Conservation (phyloP, 2,329 filamentous ascomycete genomes). For the Cyphellophora attinorum region DNA sequence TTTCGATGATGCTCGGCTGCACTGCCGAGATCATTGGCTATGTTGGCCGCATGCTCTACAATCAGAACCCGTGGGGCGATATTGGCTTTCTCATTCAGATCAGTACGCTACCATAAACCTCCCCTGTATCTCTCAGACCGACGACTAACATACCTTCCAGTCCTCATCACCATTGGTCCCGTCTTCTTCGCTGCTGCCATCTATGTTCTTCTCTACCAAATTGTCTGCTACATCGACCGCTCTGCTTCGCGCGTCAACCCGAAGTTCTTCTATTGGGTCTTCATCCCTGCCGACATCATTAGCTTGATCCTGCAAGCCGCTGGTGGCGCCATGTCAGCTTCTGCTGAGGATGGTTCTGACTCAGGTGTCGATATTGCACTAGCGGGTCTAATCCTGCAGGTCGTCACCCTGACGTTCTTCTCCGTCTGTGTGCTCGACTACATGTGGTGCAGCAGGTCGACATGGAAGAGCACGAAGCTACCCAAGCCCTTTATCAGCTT, state of each 20-base stretch:
- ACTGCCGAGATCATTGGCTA: conserved; percentile 54
- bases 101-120: no score
- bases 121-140: no score
- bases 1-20: conserved; percentile 47
- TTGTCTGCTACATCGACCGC: conserved; percentile 28
- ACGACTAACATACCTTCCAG: no score
- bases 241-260: conserved; percentile 31
- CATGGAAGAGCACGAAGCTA: conserved; percentile 14
- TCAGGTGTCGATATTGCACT: conserved; percentile 30
- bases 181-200: conserved; percentile 55
- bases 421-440: conserved; percentile 22
- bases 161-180: conserved; percentile 48
- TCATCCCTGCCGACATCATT: conserved; percentile 33
- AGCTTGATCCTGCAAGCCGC: conserved; percentile 32
- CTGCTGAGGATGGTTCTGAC: conserved; percentile 13
- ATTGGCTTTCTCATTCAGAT: conserved; percentile 58
- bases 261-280: conserved; percentile 26
- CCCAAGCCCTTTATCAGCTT: conserved; percentile 43
- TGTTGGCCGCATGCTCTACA: conserved; percentile 47
- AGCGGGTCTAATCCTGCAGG: conserved; percentile 32
- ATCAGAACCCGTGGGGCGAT: conserved; percentile 50
- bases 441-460: conserved; percentile 10
- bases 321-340: conserved; percentile 28
- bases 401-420: conserved; percentile 28
- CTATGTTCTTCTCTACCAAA: conserved; percentile 51